phyloP scores from a whole-genome alignment of 108 stramenopile species.

The Mayamaea pseudoterrestris region DNA sequence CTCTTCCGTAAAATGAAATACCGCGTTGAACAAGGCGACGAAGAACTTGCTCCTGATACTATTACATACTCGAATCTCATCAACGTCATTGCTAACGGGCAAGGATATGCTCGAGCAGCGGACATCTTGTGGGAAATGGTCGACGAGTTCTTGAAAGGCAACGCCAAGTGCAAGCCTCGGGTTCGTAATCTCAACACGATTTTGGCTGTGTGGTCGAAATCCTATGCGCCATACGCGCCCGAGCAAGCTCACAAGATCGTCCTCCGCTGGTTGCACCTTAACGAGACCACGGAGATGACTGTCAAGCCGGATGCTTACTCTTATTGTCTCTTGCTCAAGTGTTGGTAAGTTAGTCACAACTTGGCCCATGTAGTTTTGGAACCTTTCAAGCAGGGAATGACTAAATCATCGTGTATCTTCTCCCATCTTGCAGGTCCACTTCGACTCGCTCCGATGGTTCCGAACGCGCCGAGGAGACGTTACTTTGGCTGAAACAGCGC shows the following conservation, averaged over 20 bases:
- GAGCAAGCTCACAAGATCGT: constrained; percentile 3
- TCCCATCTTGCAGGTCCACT: not conserved
- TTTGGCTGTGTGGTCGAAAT: constrained; percentile 10
- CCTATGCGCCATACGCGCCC: not conserved
- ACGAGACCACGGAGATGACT: not conserved
- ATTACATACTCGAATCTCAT: constrained; percentile 8
- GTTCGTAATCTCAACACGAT: constrained; percentile 10
- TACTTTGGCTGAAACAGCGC: constrained; percentile 6
- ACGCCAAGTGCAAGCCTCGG: not conserved
- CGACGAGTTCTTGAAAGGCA: constrained; percentile 1
- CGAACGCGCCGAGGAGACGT: not conserved
- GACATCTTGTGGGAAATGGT: constrained; percentile 7
- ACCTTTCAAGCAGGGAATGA: not conserved
- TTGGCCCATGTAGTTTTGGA: not conserved
- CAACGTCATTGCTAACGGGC: constrained; percentile 1
- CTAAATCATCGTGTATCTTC: not conserved
- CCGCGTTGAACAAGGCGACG: constrained; percentile 2
- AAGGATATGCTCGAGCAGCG: not conserved
- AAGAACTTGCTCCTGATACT: constrained; percentile 1
- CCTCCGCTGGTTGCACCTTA: constrained; percentile 1
- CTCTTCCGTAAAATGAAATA: constrained; percentile 6
- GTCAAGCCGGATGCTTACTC: constrained; percentile 2
- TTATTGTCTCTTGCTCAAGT: constrained; percentile 4
- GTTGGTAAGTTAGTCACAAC: constrained; percentile 9
- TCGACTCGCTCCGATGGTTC: not conserved